Percentiles rank a stretch among this genome's conserved stretches.
Conservation (phyloP, 345 rosid genomes). For the Pelargonium nanum region DNA sequence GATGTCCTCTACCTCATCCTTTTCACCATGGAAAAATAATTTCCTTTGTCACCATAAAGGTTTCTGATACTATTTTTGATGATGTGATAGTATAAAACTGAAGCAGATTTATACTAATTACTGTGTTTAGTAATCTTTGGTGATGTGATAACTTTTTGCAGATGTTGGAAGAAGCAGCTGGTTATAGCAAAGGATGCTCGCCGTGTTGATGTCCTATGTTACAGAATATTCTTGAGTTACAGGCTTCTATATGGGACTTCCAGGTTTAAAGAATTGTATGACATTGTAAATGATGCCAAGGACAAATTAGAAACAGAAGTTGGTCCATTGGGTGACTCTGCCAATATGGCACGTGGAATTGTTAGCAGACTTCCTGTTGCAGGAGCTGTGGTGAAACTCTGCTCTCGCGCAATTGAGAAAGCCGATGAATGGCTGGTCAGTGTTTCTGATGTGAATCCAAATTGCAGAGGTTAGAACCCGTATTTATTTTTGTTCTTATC, state of each 20-base stretch:
- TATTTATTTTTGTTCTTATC: constrained; percentile 2
- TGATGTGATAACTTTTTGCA: constrained; percentile 18
- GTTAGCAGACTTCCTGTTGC: constrained; percentile 86
- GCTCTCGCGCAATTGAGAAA: constrained; percentile 55
- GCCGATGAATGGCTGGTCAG: constrained; percentile 51
- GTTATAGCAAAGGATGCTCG: constrained; percentile 81
- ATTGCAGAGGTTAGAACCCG: constrained; percentile 43
- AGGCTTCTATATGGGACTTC: constrained; percentile 70
- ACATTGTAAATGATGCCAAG: constrained; percentile 56
- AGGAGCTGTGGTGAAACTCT: constrained; percentile 62
- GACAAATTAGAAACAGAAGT: constrained; percentile 72
- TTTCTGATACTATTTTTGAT: too few relatives aligned
- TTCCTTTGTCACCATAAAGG: too few relatives aligned
- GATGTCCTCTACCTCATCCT: too few relatives aligned
- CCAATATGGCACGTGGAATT: constrained; percentile 70
- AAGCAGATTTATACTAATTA: too few relatives aligned
- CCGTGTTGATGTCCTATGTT: constrained; percentile 67
- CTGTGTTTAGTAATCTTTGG: neutral
- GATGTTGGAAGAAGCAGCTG: constrained; percentile 91
- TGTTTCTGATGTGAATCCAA: constrained; percentile 18
- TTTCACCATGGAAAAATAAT: too few relatives aligned
- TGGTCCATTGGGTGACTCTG: constrained; percentile 65
- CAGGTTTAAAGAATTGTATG: constrained; percentile 58
- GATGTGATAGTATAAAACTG: too few relatives aligned
- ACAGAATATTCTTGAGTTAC: constrained; percentile 72